Conservation (phyloP, 768 basidiomycete species). For the Lactarius indigo region DNA sequence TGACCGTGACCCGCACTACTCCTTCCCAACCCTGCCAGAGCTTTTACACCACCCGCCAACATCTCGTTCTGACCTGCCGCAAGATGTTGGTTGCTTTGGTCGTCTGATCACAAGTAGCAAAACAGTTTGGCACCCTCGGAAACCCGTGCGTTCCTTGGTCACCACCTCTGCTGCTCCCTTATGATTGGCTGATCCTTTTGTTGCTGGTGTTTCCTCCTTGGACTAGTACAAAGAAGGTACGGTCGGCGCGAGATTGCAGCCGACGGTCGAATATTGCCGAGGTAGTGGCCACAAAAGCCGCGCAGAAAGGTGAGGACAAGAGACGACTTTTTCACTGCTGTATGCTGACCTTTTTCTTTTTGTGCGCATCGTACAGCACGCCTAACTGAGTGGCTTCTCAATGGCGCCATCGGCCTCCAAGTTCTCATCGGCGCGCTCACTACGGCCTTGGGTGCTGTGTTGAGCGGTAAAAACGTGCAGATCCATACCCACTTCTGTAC, state of each 20-base stretch:
- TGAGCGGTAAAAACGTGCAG: constrained; percentile 25
- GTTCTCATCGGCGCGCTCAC: constrained; percentile 31
- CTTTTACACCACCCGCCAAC: not conserved
- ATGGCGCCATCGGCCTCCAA: constrained; percentile 31
- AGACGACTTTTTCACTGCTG: not conserved
- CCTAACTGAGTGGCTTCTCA: constrained; percentile 20
- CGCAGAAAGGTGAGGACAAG: not conserved
- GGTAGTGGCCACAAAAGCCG: not conserved
- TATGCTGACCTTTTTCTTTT: not conserved
- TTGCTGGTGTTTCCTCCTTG: not conserved
- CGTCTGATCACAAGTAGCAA: not conserved
- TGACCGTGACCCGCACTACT: not conserved
- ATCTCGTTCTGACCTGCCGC: not conserved
- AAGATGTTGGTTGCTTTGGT: not conserved
- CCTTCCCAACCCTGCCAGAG: not conserved
- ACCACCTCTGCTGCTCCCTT: not conserved
- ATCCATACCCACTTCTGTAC: too few species aligned
- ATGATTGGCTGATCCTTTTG: not conserved
- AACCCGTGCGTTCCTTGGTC: not conserved
- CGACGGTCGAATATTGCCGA: not conserved
- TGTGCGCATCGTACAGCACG: constrained; percentile 14
- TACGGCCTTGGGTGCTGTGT: constrained; percentile 29
- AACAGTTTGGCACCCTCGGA: not conserved
- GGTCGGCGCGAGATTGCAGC: constrained; percentile 3
- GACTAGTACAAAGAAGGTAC: not conserved